These are phyloP conservation scores for Trypanosoma theileri DNA, from an alignment of 208 protist species.

Conservation along the genomic window DNA sequence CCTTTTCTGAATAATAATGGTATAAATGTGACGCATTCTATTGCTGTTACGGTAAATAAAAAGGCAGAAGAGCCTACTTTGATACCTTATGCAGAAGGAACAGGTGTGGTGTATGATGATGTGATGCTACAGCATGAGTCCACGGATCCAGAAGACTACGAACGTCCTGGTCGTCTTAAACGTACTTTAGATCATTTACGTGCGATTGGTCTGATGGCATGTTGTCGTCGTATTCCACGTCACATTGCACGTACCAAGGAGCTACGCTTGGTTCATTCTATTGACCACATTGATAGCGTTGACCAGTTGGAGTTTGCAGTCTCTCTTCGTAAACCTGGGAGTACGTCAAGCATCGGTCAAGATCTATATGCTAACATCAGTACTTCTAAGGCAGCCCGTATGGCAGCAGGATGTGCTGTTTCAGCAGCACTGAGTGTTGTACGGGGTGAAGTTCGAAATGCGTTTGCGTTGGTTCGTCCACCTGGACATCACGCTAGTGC, in stretches of 20 bases:
- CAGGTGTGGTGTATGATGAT: slow-evolving; percentile 65
- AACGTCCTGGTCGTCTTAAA: slow-evolving; percentile 70
- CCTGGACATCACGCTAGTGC: slow-evolving; percentile 83
- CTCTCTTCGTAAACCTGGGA: slow-evolving; percentile 21
- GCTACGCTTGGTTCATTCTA: slow-evolving; percentile 71
- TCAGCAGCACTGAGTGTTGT: slow-evolving; percentile 66
- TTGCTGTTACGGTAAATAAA: background rate
- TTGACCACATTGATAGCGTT: slow-evolving; percentile 68
- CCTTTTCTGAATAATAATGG: background rate
- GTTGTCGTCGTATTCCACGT: slow-evolving; percentile 46
- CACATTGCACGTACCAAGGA: slow-evolving; percentile 63
- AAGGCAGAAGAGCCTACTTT: background rate
- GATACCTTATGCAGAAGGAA: slow-evolving; percentile 12
- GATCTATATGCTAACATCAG: slow-evolving; percentile 75
- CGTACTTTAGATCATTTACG: slow-evolving; percentile 65
- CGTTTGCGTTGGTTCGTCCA: slow-evolving; percentile 85
- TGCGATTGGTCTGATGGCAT: slow-evolving; percentile 48
- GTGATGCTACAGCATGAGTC: slow-evolving; percentile 68
- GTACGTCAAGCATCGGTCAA: slow-evolving; percentile 43
- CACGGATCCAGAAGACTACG: slow-evolving; percentile 53
- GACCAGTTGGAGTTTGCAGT: slow-evolving; percentile 65
- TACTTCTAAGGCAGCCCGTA: slow-evolving; percentile 62
- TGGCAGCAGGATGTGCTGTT: slow-evolving; percentile 71
- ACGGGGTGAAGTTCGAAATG: slow-evolving; percentile 62
- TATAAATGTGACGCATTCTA: background rate